These are phyloP conservation scores for Fusarium liriodendri DNA, from an alignment of 2,329 filamentous ascomycete genomes.

Conservation along the genomic window DNA sequence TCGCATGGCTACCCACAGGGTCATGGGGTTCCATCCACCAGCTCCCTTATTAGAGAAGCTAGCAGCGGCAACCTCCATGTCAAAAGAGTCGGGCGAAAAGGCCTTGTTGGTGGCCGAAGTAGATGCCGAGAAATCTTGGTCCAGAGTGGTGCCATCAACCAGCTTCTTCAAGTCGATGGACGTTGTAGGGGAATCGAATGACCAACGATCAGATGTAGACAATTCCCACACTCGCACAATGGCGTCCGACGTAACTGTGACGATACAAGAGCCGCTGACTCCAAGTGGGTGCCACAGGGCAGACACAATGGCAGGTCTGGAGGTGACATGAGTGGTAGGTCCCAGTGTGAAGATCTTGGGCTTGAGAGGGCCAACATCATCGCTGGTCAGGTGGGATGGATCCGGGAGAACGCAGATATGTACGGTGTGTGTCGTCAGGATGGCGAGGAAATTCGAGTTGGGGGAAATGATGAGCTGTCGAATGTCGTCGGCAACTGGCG, in stretches of 20 bases:
- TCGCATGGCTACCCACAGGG: constrained; percentile 95
- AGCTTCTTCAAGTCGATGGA: constrained; percentile 91
- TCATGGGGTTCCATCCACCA: constrained; percentile 96
- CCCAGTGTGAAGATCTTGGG: constrained; percentile 92
- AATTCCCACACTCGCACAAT: constrained; percentile 93
- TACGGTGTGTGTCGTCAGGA: constrained; percentile 87
- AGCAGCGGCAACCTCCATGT: constrained; percentile 94
- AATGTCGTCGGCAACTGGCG: constrained; percentile 83
- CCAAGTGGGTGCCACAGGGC: constrained; percentile 94
- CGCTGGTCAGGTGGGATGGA: constrained; percentile 76
- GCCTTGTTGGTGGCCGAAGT: constrained; percentile 79
- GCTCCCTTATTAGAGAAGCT: constrained; percentile 76
- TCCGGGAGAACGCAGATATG: constrained; percentile 90
- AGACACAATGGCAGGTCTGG: constrained; percentile 82
- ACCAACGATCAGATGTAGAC: constrained; percentile 84
- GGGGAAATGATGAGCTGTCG: constrained; percentile 88
- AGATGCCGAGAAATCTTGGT: constrained; percentile 86
- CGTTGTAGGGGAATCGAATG: constrained; percentile 85
- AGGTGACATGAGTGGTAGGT: constrained; percentile 89
- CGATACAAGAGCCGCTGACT: constrained; percentile 81
- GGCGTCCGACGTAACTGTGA: constrained; percentile 90
- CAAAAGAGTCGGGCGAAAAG: constrained; percentile 89
- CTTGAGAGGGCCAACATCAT: constrained; percentile 76
- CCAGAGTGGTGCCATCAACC: constrained; percentile 82
- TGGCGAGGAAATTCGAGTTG: constrained; percentile 82